phyloP scores from a whole-genome alignment of 192 early-diverging fungal species.

The Coemansia sp. region DNA sequence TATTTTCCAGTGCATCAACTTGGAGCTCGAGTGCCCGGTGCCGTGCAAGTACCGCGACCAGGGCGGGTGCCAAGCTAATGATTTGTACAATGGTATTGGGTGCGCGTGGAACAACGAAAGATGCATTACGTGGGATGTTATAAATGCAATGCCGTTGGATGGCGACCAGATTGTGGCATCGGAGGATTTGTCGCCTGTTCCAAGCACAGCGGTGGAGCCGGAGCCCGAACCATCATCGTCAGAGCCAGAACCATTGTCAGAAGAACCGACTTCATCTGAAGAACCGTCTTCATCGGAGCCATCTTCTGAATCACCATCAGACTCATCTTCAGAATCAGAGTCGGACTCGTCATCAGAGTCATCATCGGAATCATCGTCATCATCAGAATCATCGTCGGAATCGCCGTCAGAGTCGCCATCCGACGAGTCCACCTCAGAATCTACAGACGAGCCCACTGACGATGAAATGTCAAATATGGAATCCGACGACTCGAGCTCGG shows the following conservation, averaged over 20 bases:
- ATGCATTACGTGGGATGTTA: constrained; percentile 27
- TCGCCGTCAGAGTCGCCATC: neutral
- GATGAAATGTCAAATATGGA: neutral
- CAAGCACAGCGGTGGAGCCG: neutral
- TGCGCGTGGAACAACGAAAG: constrained; percentile 30
- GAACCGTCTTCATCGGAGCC: neutral
- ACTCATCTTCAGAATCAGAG: neutral
- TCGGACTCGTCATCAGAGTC: constrained; percentile 4
- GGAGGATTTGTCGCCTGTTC: constrained; percentile 6
- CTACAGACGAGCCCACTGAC: neutral
- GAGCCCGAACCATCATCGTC: constrained; percentile 1
- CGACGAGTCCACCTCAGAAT: neutral
- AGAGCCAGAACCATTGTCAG: neutral
- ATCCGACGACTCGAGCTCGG: neutral
- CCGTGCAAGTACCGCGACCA: constrained; percentile 16
- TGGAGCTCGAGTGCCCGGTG: constrained; percentile 26
- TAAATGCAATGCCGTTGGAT: constrained; percentile 14
- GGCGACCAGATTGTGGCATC: constrained; percentile 1
- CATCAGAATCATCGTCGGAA: neutral
- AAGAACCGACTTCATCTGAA: neutral
- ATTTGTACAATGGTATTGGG: constrained; percentile 20
- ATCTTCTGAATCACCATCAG: neutral
- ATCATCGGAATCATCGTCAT: neutral
- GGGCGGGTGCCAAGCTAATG: constrained; percentile 14
- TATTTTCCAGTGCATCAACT: constrained; percentile 31